These are phyloP conservation scores for Malassezia japonica DNA, from an alignment of 1,284 basidiomycete species.

Conservation along the genomic window DNA sequence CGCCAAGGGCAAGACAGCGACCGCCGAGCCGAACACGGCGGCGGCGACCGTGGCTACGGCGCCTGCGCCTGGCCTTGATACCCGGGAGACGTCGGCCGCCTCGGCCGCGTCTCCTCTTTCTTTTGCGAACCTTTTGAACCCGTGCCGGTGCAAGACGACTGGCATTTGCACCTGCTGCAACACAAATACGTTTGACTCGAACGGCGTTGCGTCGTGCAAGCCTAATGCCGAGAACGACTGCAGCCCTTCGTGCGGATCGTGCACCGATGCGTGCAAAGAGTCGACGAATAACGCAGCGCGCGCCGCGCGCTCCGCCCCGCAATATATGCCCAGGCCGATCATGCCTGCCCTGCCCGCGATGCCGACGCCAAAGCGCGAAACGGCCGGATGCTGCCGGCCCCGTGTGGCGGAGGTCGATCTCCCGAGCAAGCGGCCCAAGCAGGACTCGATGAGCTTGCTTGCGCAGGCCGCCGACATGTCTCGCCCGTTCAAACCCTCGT, in stretches of 20 bases:
- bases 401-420: background rate
- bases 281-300: no score
- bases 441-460: background rate
- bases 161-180: constrained; percentile 2
- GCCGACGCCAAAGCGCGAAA: no score
- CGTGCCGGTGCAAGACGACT: constrained; percentile 26
- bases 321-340: no score
- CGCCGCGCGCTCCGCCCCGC: no score
- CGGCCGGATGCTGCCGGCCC: background rate
- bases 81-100: background rate
- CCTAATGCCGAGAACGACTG: background rate
- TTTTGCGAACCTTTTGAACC: constrained; percentile 33
- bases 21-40: no score
- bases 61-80: no score
- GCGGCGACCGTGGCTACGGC: no score
- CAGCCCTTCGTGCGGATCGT: background rate
- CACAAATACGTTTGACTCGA: background rate
- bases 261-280: background rate
- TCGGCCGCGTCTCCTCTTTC: constrained; percentile 17
- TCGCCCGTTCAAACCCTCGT: constrained; percentile 4
- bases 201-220: no score
- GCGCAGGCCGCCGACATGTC: background rate
- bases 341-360: no score
- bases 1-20: background rate
- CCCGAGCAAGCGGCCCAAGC: background rate